Base-by-base conservation (phyloP, 2,329 filamentous ascomycete genomes). In the Metarhizium humberi region DNA sequence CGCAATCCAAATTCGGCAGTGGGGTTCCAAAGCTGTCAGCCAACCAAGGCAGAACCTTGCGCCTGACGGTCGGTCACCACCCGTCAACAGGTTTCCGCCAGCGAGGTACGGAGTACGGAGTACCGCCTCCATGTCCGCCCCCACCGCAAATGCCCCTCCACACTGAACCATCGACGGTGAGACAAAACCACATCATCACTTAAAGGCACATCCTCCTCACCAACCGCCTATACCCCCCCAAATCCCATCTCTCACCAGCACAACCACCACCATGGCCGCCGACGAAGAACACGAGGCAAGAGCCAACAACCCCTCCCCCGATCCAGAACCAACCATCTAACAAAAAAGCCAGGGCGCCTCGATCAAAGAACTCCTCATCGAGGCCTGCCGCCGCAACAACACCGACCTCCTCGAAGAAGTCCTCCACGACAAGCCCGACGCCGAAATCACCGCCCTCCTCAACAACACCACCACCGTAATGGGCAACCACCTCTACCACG, bases 301-400 rank as follows among this genome's bases (percentile, higher is more conserved):
- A 14, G 13, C 11, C 18, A 32, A 7, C 14, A 11, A 38, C 36
- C 43, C 38, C n/a, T n/a, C n/a, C 18, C 40, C 4, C 36, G 5
- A 18, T 20, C 43, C 16, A 32, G n/a, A 11, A 36, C 18, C 25
- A 30, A n/a, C 7, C n/a, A 10, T 25, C 48, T 13, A 14, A 50
- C 16, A 11, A 8, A 14, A 32, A 36, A 4, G 10, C 32, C 54
- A 95, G 87, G 94, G 92, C 69, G 92, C 92, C 63, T 89, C 89
- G 57, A 83, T 85, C 50, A 80, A 86, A 70, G 92, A 97, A 76
- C 82, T 89, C 66, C 82, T 97, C 64, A 84, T 97, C 73, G 92
- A 95, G 76, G 90, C 94, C 64, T 95, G 89, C 75, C 90, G 92
- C 58, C 84, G 91, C 67, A 92, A 97, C 79, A 96, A 97, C 74